Conservation (phyloP, 2,329 filamentous ascomycete genomes). For the Monascus ruber region DNA sequence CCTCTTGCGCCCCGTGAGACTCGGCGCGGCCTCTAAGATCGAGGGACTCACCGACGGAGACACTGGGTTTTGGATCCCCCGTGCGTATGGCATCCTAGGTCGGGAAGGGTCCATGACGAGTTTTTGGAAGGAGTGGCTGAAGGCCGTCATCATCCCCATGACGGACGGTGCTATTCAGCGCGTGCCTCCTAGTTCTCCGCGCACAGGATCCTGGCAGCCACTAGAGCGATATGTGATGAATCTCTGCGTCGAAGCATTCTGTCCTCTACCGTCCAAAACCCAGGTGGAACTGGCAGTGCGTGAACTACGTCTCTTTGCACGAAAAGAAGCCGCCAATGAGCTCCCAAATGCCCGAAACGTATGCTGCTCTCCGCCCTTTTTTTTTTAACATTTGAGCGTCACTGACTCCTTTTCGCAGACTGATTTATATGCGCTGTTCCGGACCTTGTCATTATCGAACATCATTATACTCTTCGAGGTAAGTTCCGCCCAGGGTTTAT, state of each 20-base stretch:
- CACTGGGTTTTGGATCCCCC: slow-evolving; percentile 88
- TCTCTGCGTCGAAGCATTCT: slow-evolving; percentile 87
- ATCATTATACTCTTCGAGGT: slow-evolving; percentile 79
- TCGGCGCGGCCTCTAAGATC: slow-evolving; percentile 92
- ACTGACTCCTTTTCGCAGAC: slow-evolving; percentile 34
- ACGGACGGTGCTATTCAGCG: slow-evolving; percentile 72
- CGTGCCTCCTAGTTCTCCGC: slow-evolving; percentile 78
- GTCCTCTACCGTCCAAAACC: slow-evolving; percentile 83
- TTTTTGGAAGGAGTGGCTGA: slow-evolving; percentile 98
- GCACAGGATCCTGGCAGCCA: slow-evolving; percentile 88
- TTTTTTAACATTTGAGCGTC: slow-evolving; percentile 2
- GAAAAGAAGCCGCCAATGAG: slow-evolving; percentile 88
- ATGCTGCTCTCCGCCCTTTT: slow-evolving; percentile 9
- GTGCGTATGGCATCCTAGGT: slow-evolving; percentile 86
- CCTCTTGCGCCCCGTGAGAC: slow-evolving; percentile 78
- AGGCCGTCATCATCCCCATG: slow-evolving; percentile 91
- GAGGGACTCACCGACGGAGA: slow-evolving; percentile 92
- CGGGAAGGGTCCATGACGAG: slow-evolving; percentile 69
- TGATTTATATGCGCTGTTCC: slow-evolving; percentile 86
- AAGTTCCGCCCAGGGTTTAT: slow-evolving; percentile 3
- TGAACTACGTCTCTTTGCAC: slow-evolving; percentile 81
- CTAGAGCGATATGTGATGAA: slow-evolving; percentile 95
- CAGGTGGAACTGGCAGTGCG: slow-evolving; percentile 87
- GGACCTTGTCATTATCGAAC: slow-evolving; percentile 80
- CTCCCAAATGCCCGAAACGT: slow-evolving; percentile 74